These are phyloP conservation scores for Limonium bicolor DNA, from an alignment of 148 eudicot genomes.

Conservation along the genomic window DNA sequence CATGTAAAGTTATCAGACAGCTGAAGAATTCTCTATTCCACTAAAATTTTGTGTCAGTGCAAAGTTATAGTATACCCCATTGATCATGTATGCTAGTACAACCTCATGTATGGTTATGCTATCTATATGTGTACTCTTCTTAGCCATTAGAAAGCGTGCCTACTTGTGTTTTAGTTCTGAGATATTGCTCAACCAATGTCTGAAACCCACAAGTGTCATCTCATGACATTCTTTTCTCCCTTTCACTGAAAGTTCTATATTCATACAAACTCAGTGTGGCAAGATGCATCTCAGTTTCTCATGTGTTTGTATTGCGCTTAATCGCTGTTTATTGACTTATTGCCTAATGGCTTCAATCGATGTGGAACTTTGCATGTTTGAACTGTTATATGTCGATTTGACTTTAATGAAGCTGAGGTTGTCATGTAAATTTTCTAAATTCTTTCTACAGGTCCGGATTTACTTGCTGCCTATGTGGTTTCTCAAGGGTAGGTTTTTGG, in stretches of 20 bases:
- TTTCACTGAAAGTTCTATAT: too few relatives aligned
- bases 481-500: constrained; percentile 45
- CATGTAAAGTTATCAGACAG: too few relatives aligned
- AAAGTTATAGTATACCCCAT: neutral
- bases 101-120: too few relatives aligned
- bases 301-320: neutral
- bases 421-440: neutral
- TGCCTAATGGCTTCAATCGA: neutral
- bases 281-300: too few relatives aligned
- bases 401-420: neutral
- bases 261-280: too few relatives aligned
- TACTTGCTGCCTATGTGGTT: constrained; percentile 69
- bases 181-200: too few relatives aligned
- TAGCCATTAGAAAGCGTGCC: too few relatives aligned
- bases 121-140: too few relatives aligned
- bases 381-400: neutral
- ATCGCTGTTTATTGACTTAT: neutral
- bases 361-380: neutral
- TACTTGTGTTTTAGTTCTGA: too few relatives aligned
- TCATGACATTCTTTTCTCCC: too few relatives aligned
- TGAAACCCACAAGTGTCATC: too few relatives aligned
- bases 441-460: constrained; percentile 42
- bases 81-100: too few relatives aligned
- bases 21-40: neutral
- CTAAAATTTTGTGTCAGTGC: neutral